Percentiles rank a stretch among this genome's conserved stretches.
These are phyloP conservation scores for Crithidia expoeki DNA, from an alignment of 208 protist species.

Conservation along the genomic window DNA sequence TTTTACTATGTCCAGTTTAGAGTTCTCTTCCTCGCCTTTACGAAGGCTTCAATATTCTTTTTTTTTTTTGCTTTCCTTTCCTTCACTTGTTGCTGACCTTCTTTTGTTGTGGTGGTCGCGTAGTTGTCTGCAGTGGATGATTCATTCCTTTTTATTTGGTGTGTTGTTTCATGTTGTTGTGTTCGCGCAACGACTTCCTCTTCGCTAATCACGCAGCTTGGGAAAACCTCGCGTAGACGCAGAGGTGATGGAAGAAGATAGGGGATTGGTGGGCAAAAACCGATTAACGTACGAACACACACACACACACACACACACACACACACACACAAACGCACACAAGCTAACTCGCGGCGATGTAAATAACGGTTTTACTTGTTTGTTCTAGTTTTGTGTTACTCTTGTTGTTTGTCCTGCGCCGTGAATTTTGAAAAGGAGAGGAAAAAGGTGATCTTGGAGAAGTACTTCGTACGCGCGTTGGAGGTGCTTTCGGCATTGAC, in stretches of 20 bases:
- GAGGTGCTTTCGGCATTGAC: too few relatives aligned
- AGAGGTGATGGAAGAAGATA: too few relatives aligned
- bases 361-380: not conserved
- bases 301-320: not conserved
- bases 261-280: not conserved
- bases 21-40: not conserved
- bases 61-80: not conserved
- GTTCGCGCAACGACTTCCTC: not conserved
- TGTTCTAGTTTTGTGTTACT: constrained; percentile 8
- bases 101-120: too few relatives aligned
- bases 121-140: too few relatives aligned
- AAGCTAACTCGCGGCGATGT: not conserved
- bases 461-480: too few relatives aligned
- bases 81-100: too few relatives aligned
- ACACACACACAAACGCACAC: not conserved
- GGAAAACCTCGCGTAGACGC: too few relatives aligned
- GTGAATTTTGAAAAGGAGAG: not conserved
- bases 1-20: not conserved
- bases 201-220: too few relatives aligned
- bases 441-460: too few relatives aligned
- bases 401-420: not conserved
- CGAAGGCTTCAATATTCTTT: not conserved
- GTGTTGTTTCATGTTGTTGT: not conserved
- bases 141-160: too few relatives aligned
- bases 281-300: not conserved